phyloP scores from a whole-genome alignment of 371 early-diverging fungal genomes.

The Lichtheimia hyalospora region DNA sequence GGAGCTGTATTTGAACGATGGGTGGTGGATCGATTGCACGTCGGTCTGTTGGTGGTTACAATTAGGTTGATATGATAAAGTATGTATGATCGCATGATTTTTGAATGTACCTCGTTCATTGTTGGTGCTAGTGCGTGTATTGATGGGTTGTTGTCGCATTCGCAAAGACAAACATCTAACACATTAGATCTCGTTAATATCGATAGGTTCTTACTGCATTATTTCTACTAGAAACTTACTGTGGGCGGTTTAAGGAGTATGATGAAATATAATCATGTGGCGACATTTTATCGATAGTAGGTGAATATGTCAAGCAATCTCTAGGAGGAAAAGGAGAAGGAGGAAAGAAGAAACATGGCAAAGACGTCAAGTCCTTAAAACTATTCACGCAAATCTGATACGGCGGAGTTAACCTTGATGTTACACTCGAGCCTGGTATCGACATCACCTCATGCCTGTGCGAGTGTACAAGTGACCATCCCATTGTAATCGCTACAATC shows the following conservation, averaged over 20 bases:
- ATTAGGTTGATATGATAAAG: neutral
- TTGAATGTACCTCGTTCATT: conserved; percentile 20
- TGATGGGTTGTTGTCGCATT: conserved; percentile 22
- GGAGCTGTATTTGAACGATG: conserved; percentile 21
- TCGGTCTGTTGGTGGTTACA: conserved; percentile 11
- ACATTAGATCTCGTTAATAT: neutral
- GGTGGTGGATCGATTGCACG: conserved; percentile 26
- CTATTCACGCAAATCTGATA: neutral
- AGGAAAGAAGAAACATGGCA: neutral
- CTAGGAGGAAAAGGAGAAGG: neutral
- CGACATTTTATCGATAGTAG: neutral
- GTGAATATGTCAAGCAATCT: too few relatives aligned
- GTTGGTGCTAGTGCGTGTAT: conserved; percentile 22
- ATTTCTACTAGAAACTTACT: too few relatives aligned
- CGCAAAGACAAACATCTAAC: neutral
- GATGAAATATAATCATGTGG: neutral
- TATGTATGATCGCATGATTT: neutral
- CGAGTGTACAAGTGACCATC: too few relatives aligned
- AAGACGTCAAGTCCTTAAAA: neutral
- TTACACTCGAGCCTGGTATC: too few relatives aligned
- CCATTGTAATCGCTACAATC: too few relatives aligned
- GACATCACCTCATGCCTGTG: too few relatives aligned
- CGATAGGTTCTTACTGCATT: too few relatives aligned
- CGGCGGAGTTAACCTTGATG: neutral
- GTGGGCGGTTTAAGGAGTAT: neutral